Base-by-base conservation (phyloP, 78 protist species). In the Dictyostelium firmibasis region DNA sequence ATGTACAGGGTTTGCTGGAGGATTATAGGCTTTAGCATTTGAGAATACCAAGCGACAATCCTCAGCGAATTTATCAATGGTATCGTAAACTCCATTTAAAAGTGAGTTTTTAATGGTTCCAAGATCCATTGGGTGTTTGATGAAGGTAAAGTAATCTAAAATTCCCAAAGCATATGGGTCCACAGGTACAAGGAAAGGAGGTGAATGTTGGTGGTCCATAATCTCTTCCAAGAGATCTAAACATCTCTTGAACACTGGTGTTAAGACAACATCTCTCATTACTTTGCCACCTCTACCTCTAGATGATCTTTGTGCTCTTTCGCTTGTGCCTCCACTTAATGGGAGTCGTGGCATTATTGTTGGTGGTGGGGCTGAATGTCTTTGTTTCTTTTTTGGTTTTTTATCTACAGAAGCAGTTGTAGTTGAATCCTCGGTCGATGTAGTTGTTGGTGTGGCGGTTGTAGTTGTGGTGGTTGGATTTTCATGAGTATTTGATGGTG, bases 111-210 rank as follows among this genome's bases (percentile, higher is more conserved):
- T 75, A 77, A 98, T 96, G 10, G 99, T 98, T 23, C 96, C 97
- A 44, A 98, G 85, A 81, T 98, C 99, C 99, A 98, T 98, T 38
- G 99, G 99, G 16, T 75, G 81, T 76, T 96, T 95, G 85, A 98
- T 92, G 53, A 92, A 41, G 2, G 8, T 25, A 44, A 97, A 91
- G 81, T 98, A 98, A 92, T 94, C 98, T 23, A 98, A 98, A 64
- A 98, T 91, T 25, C 60, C 31, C 31, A 96, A 83, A n/a, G 91
- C 91, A 25, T 75, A 92, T 13, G 97, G 98, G 27, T 98, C 99
- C 5, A 98, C 99, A 7, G 99, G 98, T n/a, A 11, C 79, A 29
- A 85, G 76, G 57, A 98, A 98, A 20, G 91, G 91, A 33, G 27
- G 31, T 6, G 94, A 47, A 5, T 11, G 29, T 81, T 75, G 84